Conservation (phyloP, 371 early-diverging fungal species). For the Mucor irregularis region DNA sequence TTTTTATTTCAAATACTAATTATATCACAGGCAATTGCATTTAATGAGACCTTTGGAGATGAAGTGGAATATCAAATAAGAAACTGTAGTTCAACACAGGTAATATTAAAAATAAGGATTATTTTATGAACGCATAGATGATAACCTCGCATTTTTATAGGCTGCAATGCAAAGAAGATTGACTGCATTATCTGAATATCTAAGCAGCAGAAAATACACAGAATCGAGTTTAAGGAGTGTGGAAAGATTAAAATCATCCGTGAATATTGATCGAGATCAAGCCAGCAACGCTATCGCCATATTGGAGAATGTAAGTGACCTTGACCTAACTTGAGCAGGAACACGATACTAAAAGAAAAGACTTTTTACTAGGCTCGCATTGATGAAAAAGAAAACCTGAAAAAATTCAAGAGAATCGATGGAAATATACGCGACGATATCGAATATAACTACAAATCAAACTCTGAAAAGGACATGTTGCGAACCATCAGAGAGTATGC, state of each 20-base stretch:
- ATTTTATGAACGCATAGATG: no score
- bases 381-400: slow-evolving; percentile 22
- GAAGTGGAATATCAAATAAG: slow-evolving; percentile 35
- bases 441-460: slow-evolving; percentile 28
- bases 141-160: slow-evolving; percentile 6
- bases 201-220: slow-evolving; percentile 31
- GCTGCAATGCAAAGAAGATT: slow-evolving; percentile 33
- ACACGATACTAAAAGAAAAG: no score
- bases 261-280: slow-evolving; percentile 35
- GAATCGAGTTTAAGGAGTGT: slow-evolving; percentile 36
- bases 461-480: slow-evolving; percentile 27
- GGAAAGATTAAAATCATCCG: slow-evolving; percentile 45
- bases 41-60: slow-evolving; percentile 31
- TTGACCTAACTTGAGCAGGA: no score
- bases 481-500: slow-evolving; percentile 34
- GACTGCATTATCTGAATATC: slow-evolving; percentile 30
- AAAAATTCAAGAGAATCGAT: slow-evolving; percentile 37
- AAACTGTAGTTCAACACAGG: slow-evolving; percentile 36
- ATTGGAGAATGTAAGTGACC: slow-evolving; percentile 34
- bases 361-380: slow-evolving; percentile 25
- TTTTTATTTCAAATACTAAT: background rate
- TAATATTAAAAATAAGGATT: background rate
- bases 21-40: slow-evolving; percentile 17
- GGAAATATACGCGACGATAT: slow-evolving; percentile 33
- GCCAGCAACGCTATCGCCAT: slow-evolving; percentile 42